Evolutionary conservation across 768 basidiomycete genomes (phyloP), one percentile per base, ranked within the genome.

Genomic region (Cytidiella melzeri): DNA sequence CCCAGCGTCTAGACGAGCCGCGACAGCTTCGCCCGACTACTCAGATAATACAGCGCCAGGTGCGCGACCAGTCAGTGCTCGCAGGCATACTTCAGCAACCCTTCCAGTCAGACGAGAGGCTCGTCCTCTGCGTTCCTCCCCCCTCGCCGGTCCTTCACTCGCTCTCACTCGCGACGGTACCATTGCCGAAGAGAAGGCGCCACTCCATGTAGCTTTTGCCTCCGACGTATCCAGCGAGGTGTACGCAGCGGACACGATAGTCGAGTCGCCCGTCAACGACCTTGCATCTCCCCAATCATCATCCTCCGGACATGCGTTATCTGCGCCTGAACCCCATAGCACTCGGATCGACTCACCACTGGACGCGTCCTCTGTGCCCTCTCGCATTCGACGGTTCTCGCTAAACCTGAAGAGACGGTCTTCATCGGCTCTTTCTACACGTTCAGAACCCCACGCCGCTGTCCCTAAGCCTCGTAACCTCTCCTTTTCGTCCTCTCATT

Each of bases 91-190:
- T 3, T 40, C 45, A 24, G 12, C 39, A 19, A 48, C 20, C 15
- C n/a, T 45, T 21, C 44, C 52, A 2, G 54, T 57, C 1, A 46
- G 55, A 18, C 57, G 53, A 15, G 50, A 54, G 19, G 39, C 53
- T 2, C 59, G 62, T 3, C 61, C 59, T 4, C 55, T 59, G 13
- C 61, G 62, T 34, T 62, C 62, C 11, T 62, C 61, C 9, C 62
- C 62, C 0, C 61, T 64, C 37, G 62, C 62, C 4, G 62, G 62
- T 0, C 61, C 62, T 11, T 57, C 57, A 12, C 55, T 61, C 23
- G 56, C 59, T 3, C 44, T 51, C 40, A 37, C 52, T 37, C 40
- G 28, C 20, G 56, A 57, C 21, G 55, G 50, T 13, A 41, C 42
- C 13, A 45, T 52, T 41, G 41, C 30, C 44, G 53, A 55, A 43